phyloP scores from a whole-genome alignment of 148 eudicot genomes.

The Fagopyrum esculentum region DNA sequence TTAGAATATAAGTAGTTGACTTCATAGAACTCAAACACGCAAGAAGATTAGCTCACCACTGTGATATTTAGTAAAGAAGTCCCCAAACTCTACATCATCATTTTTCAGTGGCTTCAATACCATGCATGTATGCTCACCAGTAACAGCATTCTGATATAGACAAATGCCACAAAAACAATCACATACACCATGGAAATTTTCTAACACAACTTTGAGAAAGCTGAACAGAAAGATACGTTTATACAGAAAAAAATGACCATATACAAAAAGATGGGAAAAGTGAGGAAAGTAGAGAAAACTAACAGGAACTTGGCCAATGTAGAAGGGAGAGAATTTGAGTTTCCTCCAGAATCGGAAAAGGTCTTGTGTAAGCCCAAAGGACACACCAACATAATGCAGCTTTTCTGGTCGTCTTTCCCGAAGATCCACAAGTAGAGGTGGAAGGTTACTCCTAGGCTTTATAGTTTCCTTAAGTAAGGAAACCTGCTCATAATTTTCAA shows the following conservation, averaged over 20 bases:
- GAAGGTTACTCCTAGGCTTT: constrained; percentile 76
- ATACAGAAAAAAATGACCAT: background rate
- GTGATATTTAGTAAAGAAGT: constrained; percentile 63
- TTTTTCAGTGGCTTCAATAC: constrained; percentile 55
- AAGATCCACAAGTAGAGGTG: constrained; percentile 80
- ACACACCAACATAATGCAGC: constrained; percentile 87
- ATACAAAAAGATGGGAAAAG: background rate
- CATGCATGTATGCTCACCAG: constrained; percentile 96
- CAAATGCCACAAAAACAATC: background rate
- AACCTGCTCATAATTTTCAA: constrained; percentile 33
- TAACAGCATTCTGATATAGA: constrained; percentile 54
- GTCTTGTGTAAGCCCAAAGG: constrained; percentile 92
- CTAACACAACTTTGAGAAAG: background rate
- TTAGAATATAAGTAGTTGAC: background rate
- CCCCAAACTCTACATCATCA: constrained; percentile 67
- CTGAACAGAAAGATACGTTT: background rate
- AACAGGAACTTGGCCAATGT: constrained; percentile 69
- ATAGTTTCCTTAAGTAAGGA: constrained; percentile 83
- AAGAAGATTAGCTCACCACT: constrained; percentile 38
- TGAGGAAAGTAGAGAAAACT: constrained; percentile 19
- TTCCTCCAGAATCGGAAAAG: constrained; percentile 91
- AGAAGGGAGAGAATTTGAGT: constrained; percentile 91
- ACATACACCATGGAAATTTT: background rate
- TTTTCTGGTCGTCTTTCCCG: constrained; percentile 83
- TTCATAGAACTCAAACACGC: background rate